Evolutionary conservation across 2,329 filamentous ascomycete species (phyloP).

Genomic region (Pestalotiopsis sp.): DNA sequence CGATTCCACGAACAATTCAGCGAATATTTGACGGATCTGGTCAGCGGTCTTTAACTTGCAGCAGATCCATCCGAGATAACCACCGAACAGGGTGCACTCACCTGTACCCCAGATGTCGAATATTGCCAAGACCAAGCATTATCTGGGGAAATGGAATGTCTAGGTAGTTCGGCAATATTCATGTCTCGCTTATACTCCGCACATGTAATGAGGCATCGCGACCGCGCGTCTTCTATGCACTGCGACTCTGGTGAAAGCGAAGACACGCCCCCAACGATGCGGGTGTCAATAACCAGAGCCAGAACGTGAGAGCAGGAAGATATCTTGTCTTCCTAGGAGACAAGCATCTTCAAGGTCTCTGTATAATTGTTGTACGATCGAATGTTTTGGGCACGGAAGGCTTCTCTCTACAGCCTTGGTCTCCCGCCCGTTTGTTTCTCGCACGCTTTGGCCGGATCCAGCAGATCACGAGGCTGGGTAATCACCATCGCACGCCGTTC

Average conservation of each 20-base stretch:
- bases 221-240: not conserved
- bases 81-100: not conserved
- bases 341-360: no score
- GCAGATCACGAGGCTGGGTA: not conserved
- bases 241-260: not conserved
- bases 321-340: no score
- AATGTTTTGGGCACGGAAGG: no score
- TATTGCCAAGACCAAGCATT: not conserved
- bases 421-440: no score
- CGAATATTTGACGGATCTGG: not conserved
- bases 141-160: not conserved
- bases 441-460: no score
- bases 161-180: not conserved
- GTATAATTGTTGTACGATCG: no score
- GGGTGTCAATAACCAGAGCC: no score
- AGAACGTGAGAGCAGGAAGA: no score
- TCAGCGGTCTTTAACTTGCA: not conserved
- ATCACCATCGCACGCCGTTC: not conserved
- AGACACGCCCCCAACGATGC: no score
- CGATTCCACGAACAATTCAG: not conserved
- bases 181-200: not conserved
- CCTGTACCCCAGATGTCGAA: not conserved
- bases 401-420: no score
- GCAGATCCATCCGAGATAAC: not conserved
- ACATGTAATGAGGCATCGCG: not conserved